Base-by-base conservation (phyloP, 176 grass and related monocot species). In the Melocanna baccifera region DNA sequence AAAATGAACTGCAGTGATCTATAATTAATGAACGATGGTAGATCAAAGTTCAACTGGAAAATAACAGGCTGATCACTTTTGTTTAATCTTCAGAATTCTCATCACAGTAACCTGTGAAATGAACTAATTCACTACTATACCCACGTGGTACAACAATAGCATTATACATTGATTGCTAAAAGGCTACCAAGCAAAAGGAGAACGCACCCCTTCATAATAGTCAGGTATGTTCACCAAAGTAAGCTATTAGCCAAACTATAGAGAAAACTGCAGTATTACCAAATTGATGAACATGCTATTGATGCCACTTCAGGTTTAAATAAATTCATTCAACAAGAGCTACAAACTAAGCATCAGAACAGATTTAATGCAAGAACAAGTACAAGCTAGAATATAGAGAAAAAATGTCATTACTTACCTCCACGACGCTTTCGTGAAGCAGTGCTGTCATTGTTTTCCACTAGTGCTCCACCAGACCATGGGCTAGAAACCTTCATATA, bases 351-450 rank as follows among this genome's bases (percentile, higher is more conserved):
- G 14, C n/a, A 43, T 29, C 13, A 62, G 19, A 70, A 76, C 18
- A 76, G 1, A 77, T 30, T 76, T 22, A 34, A 57, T 73, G 13
- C 69, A 59, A 68, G 29, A 59, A 36, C 34, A 36, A 48, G 9
- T 46, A 74, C 0, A 67, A 77, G 18, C 3, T 37, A 82, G 23
- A 80, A 70, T 50, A 7, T 43, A 28, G 45, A 45, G 16, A 68
- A 42, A n/a, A 9, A 7, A 62, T 37, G 47, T 13, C 43, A 40
- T 47, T 66, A 59, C 6, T 87, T 87, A 98, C 96, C 96, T 90
- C 96, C 96, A 65, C 96, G 87, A 3, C 93, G 92, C 83, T 98
- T 98, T 50, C 93, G 86, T 83, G 87, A 98, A 88, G 93, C 86
- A 89, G 76, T 95, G 80, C 57, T 95, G 62, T 95, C 91, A 76